These are phyloP conservation scores for Myriosclerotinia curreyana DNA, from an alignment of 2,329 filamentous ascomycete genomes.

Conservation along the genomic window DNA sequence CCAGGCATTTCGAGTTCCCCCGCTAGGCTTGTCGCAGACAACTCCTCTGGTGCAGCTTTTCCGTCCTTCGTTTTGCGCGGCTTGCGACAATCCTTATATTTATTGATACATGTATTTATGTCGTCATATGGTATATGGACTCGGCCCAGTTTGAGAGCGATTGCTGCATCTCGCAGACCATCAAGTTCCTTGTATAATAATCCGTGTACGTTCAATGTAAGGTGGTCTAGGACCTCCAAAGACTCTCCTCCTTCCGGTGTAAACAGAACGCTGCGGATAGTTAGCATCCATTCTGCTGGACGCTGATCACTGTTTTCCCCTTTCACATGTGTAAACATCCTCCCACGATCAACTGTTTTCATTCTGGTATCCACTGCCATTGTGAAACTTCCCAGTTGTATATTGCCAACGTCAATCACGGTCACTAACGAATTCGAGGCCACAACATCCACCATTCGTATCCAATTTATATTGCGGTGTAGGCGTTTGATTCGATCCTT, in stretches of 20 bases:
- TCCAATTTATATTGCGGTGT: constrained; percentile 83
- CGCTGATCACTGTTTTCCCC: constrained; percentile 60
- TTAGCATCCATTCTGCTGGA: constrained; percentile 93
- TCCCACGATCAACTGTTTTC: constrained; percentile 86
- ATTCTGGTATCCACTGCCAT: constrained; percentile 85
- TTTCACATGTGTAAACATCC: constrained; percentile 79
- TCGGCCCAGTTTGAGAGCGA: constrained; percentile 86
- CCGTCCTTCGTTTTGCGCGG: constrained; percentile 33
- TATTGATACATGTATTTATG: constrained; percentile 60
- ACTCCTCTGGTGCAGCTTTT: constrained; percentile 51
- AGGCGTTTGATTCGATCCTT: constrained; percentile 86
- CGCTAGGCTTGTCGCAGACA: constrained; percentile 69
- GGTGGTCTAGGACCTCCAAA: constrained; percentile 83
- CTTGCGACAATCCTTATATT: constrained; percentile 49
- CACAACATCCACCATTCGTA: constrained; percentile 84
- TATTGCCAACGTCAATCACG: constrained; percentile 74
- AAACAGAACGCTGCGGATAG: constrained; percentile 81
- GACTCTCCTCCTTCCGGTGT: constrained; percentile 81
- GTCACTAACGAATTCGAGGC: constrained; percentile 76
- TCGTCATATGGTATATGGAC: constrained; percentile 91
- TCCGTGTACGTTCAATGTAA: constrained; percentile 86
- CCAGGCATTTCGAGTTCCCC: constrained; percentile 67
- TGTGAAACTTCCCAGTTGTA: constrained; percentile 81
- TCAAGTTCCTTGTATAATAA: constrained; percentile 81
- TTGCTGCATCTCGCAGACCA: constrained; percentile 83